Conservation (phyloP, 2,329 filamentous ascomycete genomes). For the Aureobasidium uvarum region DNA sequence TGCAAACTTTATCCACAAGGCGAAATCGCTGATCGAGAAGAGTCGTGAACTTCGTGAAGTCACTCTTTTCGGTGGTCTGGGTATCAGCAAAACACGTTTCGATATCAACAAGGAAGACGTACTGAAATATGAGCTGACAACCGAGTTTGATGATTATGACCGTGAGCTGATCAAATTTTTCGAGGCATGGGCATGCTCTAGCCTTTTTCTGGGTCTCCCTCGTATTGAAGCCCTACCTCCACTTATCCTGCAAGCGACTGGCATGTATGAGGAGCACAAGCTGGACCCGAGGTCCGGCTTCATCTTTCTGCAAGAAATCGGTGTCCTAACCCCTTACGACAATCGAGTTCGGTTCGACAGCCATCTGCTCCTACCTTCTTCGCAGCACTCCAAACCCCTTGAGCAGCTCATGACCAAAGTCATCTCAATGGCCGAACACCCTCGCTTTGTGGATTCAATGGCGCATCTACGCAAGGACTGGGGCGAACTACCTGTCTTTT, state of each 20-base stretch:
- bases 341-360: slow-evolving; percentile 62
- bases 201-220: slow-evolving; percentile 54
- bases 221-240: slow-evolving; percentile 62
- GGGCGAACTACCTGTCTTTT: slow-evolving; percentile 62
- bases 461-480: slow-evolving; percentile 58
- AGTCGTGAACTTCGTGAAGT: slow-evolving; percentile 44
- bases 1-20: slow-evolving; percentile 44
- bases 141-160: slow-evolving; percentile 53
- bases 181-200: slow-evolving; percentile 63
- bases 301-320: slow-evolving; percentile 73
- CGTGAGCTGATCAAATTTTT: slow-evolving; percentile 64
- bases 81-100: slow-evolving; percentile 40
- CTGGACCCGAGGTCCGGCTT: slow-evolving; percentile 54
- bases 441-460: slow-evolving; percentile 55
- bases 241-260: slow-evolving; percentile 60
- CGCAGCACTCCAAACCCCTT: slow-evolving; percentile 46
- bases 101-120: slow-evolving; percentile 32
- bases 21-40: slow-evolving; percentile 40
- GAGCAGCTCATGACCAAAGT: slow-evolving; percentile 43
- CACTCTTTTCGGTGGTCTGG: slow-evolving; percentile 38
- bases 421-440: slow-evolving; percentile 33
- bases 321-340: slow-evolving; percentile 68
- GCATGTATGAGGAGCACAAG: slow-evolving; percentile 58
- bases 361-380: slow-evolving; percentile 52
- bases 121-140: slow-evolving; percentile 31